These are phyloP conservation scores for Vaucheria bursata DNA, from an alignment of 352 stramenopile genomes.

Conservation along the genomic window DNA sequence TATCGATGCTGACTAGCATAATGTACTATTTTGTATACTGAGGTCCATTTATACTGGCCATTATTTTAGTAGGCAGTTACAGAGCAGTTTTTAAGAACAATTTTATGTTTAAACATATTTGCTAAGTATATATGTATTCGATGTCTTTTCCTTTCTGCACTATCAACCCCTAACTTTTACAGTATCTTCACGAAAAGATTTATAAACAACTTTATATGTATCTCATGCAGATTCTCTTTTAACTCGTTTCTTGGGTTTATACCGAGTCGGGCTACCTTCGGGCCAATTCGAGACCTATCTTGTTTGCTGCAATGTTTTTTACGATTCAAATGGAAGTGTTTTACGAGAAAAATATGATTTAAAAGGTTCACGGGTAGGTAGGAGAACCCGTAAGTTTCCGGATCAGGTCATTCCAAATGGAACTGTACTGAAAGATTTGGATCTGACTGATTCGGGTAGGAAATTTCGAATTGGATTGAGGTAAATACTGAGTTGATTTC, in stretches of 20 bases:
- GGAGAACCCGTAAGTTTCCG: constrained; percentile 4
- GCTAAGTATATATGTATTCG: too few relatives aligned
- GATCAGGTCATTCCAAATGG: not conserved
- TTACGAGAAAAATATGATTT: constrained; percentile 36
- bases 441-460: constrained; percentile 18
- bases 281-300: constrained; percentile 25
- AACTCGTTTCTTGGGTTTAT: constrained; percentile 28
- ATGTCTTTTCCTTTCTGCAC: too few relatives aligned
- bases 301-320: constrained; percentile 35
- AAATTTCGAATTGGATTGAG: not conserved
- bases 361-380: constrained; percentile 30
- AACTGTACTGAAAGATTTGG: constrained; percentile 34
- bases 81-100: too few relatives aligned
- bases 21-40: too few relatives aligned
- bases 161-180: too few relatives aligned
- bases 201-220: too few relatives aligned
- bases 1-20: too few relatives aligned
- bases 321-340: not conserved
- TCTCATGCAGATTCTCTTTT: constrained; percentile 18
- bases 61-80: too few relatives aligned
- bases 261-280: constrained; percentile 13
- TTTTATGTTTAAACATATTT: too few relatives aligned
- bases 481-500: not conserved
- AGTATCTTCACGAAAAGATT: too few relatives aligned
- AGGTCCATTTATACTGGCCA: too few relatives aligned